Evolutionary conservation across 1,139 yeast genomes (phyloP).

Genomic region (Geotrichum aggregatum): DNA sequence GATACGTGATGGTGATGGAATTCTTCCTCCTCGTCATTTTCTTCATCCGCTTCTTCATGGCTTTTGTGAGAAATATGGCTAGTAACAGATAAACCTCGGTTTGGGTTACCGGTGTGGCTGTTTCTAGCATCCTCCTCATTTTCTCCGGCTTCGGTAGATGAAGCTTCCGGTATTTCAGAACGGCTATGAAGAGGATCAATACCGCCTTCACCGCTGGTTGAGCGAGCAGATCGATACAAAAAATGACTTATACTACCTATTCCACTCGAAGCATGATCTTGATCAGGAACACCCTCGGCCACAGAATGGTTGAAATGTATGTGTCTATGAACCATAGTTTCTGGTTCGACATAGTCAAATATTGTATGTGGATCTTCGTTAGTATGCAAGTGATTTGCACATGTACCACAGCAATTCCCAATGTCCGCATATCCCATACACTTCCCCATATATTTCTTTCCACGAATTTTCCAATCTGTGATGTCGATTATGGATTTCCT

Average conservation of each 20-base stretch:
- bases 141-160: neutral
- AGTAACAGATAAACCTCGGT: neutral
- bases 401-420: slow-evolving; percentile 32
- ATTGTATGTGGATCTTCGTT: slow-evolving; percentile 26
- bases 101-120: too few relatives aligned
- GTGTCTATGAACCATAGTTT: slow-evolving; percentile 19
- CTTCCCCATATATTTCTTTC: slow-evolving; percentile 43
- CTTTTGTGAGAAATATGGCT: neutral
- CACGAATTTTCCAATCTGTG: slow-evolving; percentile 29
- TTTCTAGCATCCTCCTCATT: too few relatives aligned
- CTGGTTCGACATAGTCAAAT: slow-evolving; percentile 19
- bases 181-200: neutral
- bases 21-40: slow-evolving; percentile 20
- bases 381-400: slow-evolving; percentile 11
- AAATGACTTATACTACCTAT: neutral
- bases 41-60: slow-evolving; percentile 1
- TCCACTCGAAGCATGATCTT: neutral
- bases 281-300: neutral
- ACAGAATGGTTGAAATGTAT: slow-evolving; percentile 12
- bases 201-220: neutral
- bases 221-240: neutral
- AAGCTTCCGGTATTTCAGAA: neutral
- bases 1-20: slow-evolving; percentile 78
- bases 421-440: slow-evolving; percentile 55
- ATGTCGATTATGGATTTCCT: slow-evolving; percentile 30